Conservation (phyloP, 2,329 filamentous ascomycete species). For the Epichloe gansuensis region DNA sequence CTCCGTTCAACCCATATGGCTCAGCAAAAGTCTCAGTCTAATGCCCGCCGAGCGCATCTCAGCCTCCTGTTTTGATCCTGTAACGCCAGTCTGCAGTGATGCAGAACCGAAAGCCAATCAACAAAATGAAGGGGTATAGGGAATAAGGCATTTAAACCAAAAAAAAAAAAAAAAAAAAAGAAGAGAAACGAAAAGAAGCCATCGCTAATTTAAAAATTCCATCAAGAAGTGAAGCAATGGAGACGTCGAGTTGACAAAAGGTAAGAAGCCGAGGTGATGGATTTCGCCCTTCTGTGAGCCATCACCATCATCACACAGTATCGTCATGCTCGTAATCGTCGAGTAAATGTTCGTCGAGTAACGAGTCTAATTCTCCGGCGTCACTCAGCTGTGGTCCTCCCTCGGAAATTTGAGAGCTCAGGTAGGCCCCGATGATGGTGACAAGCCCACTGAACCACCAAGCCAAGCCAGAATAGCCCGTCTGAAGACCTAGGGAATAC, state of each 20-base stretch:
- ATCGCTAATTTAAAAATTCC: background rate
- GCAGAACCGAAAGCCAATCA: background rate
- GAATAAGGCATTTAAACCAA: background rate
- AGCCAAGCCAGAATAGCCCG: conserved; percentile 74
- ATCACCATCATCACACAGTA: conserved; percentile 14
- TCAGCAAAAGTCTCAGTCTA: background rate
- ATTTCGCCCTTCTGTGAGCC: background rate
- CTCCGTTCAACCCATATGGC: background rate
- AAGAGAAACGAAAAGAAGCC: background rate
- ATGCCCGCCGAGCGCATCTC: background rate
- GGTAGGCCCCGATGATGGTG: conserved; percentile 59
- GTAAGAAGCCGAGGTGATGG: background rate
- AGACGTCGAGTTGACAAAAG: conserved; percentile 2
- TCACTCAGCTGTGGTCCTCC: conserved; percentile 32
- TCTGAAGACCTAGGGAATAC: conserved; percentile 66
- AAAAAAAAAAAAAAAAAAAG: too few relatives aligned
- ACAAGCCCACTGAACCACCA: conserved; percentile 87
- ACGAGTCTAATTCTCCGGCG: conserved; percentile 27
- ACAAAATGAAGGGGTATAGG: background rate
- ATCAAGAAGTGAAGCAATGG: background rate
- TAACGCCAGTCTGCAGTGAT: background rate
- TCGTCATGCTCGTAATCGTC: conserved; percentile 18
- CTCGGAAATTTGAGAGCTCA: conserved; percentile 68
- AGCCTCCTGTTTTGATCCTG: background rate
- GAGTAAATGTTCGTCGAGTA: conserved; percentile 20